Evolutionary conservation across 148 eudicot species (phyloP).

Genomic region (Pharnaceum exiguum): DNA sequence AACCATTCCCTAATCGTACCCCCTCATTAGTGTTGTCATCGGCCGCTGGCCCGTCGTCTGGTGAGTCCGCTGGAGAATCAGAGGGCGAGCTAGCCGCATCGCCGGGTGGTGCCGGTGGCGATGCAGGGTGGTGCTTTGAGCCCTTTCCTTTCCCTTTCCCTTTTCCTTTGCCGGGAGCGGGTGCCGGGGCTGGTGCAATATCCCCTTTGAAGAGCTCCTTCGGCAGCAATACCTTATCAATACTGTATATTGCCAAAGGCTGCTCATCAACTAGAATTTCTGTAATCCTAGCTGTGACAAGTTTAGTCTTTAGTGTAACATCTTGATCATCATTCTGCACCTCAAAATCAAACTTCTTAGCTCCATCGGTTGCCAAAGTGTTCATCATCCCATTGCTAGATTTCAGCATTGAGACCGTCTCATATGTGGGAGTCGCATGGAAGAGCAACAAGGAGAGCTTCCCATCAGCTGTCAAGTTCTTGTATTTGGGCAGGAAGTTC

Average conservation of each 20-base stretch:
- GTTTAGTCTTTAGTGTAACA: slow-evolving; percentile 59
- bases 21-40: slow-evolving; percentile 40
- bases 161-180: slow-evolving; percentile 54
- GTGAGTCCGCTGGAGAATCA: slow-evolving; percentile 51
- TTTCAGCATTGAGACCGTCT: slow-evolving; percentile 54
- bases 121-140: slow-evolving; percentile 37
- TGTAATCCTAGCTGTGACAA: slow-evolving; percentile 54
- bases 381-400: slow-evolving; percentile 79
- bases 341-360: slow-evolving; percentile 49
- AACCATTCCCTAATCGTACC: slow-evolving; percentile 25
- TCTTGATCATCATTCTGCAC: slow-evolving; percentile 80
- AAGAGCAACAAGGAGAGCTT: slow-evolving; percentile 64
- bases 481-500: slow-evolving; percentile 52
- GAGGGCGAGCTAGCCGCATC: slow-evolving; percentile 31
- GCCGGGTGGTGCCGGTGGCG: slow-evolving; percentile 42
- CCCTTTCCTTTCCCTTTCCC: slow-evolving; percentile 31
- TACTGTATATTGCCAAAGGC: slow-evolving; percentile 56
- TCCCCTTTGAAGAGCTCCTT: slow-evolving; percentile 60
- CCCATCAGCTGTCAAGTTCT: slow-evolving; percentile 53
- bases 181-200: slow-evolving; percentile 70
- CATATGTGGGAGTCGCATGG: slow-evolving; percentile 70
- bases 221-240: slow-evolving; percentile 73
- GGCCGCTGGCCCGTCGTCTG: slow-evolving; percentile 52
- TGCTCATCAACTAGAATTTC: slow-evolving; percentile 68
- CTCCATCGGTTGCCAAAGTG: slow-evolving; percentile 89